These are phyloP conservation scores for Aspergillus flavus DNA, from an alignment of 2,329 filamentous ascomycete species.

Conservation along the genomic window DNA sequence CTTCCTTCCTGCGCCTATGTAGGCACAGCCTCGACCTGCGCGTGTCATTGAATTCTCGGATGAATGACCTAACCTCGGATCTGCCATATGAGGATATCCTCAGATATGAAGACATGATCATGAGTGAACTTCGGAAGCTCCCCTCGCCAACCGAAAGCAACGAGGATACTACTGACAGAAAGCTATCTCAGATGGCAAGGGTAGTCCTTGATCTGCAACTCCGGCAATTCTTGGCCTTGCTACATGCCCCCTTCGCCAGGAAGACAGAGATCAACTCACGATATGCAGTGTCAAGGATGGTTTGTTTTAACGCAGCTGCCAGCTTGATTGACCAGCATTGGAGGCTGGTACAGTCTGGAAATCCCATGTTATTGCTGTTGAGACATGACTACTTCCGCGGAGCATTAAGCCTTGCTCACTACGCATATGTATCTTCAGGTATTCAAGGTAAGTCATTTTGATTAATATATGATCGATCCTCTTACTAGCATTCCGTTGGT, in stretches of 20 bases:
- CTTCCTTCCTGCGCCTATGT: not conserved
- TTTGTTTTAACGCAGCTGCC: not conserved
- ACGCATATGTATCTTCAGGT: not conserved
- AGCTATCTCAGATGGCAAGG: not conserved
- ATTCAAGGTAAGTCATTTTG: not conserved
- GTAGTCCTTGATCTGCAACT: not conserved
- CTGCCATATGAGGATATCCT: not conserved
- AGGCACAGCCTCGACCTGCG: not conserved
- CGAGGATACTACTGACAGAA: rapidly evolving
- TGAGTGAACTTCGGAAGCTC: not conserved
- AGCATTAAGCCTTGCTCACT: not conserved
- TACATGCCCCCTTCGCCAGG: not conserved
- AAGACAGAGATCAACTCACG: not conserved
- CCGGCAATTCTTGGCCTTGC: not conserved
- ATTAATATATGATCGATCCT: not conserved
- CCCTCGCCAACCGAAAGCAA: rapidly evolving
- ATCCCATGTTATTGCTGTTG: not conserved
- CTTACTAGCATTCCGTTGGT: not conserved
- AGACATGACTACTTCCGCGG: not conserved
- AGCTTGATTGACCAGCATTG: not conserved
- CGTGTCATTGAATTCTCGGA: not conserved
- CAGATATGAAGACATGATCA: not conserved
- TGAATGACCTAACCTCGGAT: not conserved
- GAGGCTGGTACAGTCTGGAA: not conserved
- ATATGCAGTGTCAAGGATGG: not conserved